These are phyloP conservation scores for Epichloe sylvatica DNA, from an alignment of 2,329 filamentous ascomycete species.

Conservation along the genomic window DNA sequence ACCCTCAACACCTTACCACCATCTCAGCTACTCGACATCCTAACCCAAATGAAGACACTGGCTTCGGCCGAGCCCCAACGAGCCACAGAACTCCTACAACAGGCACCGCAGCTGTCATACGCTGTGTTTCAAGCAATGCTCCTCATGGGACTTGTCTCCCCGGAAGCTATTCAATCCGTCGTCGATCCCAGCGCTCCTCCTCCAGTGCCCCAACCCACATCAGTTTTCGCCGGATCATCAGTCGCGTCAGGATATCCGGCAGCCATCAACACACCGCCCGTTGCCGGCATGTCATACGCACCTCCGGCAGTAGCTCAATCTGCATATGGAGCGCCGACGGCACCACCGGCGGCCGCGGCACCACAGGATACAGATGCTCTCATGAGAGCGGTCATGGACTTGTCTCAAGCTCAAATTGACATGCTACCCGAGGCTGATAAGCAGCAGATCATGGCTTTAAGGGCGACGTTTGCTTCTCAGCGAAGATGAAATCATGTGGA, in stretches of 20 bases:
- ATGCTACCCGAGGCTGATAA: conserved; percentile 61
- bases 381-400: conserved; percentile 65
- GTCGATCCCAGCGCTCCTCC: conserved; percentile 46
- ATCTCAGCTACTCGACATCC: conserved; percentile 79
- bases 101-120: conserved; percentile 85
- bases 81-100: conserved; percentile 71
- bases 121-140: conserved; percentile 91
- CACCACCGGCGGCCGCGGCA: conserved; percentile 19
- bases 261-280: conserved; percentile 34
- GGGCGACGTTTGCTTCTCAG: conserved; percentile 44
- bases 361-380: conserved; percentile 53
- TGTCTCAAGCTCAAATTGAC: conserved; percentile 70
- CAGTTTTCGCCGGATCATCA: conserved; percentile 20
- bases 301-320: conserved; percentile 25
- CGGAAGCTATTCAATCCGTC: conserved; percentile 66
- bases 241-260: conserved; percentile 24
- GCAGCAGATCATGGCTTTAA: conserved; percentile 64
- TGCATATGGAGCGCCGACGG: conserved; percentile 21
- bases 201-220: conserved; percentile 16
- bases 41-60: conserved; percentile 86
- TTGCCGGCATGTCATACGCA: conserved; percentile 30
- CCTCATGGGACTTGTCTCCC: conserved; percentile 87
- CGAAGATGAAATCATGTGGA: conserved; percentile 13
- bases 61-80: conserved; percentile 69
- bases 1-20: conserved; percentile 79